phyloP scores from a whole-genome alignment of 2,329 filamentous ascomycete genomes.

The Fusarium subglutinans region DNA sequence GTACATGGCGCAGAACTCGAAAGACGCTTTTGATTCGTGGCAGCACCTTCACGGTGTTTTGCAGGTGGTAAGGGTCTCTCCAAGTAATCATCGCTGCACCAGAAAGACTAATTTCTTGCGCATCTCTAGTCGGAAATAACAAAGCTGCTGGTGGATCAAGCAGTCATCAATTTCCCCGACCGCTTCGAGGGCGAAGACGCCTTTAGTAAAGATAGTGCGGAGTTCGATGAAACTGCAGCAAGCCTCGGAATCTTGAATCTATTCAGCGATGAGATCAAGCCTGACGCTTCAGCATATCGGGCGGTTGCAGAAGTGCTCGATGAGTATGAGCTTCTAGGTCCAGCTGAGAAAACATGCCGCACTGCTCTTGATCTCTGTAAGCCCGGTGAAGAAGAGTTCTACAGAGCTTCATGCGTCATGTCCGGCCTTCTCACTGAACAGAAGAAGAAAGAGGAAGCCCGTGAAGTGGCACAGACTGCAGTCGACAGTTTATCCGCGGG shows the following conservation, averaged over 20 bases:
- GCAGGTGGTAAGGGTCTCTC: background rate
- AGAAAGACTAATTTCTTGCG: fast-evolving
- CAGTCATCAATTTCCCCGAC: background rate
- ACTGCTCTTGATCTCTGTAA: background rate
- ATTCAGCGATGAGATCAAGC: slow-evolving; percentile 29
- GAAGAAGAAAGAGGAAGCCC: background rate
- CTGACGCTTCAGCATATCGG: slow-evolving; percentile 11
- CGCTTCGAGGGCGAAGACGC: background rate
- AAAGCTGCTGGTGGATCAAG: background rate
- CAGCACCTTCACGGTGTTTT: background rate
- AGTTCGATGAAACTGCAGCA: background rate
- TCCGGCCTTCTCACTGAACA: background rate
- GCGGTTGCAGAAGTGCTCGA: background rate
- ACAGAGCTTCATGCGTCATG: background rate
- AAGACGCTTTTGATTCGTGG: background rate
- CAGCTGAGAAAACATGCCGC: background rate
- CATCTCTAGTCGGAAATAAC: background rate
- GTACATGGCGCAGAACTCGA: background rate
- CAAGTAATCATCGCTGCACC: no score
- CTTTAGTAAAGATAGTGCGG: background rate
- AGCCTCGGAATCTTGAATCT: slow-evolving; percentile 33
- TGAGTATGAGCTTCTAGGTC: background rate
- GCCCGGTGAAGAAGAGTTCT: background rate
- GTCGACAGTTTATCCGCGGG: fast-evolving
- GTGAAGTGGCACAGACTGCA: background rate